A percentile compares a stretch with the other conserved stretches of the same genome.
These are phyloP conservation scores for Ramaria sp. DNA, from an alignment of 768 basidiomycete species.

Conservation along the genomic window DNA sequence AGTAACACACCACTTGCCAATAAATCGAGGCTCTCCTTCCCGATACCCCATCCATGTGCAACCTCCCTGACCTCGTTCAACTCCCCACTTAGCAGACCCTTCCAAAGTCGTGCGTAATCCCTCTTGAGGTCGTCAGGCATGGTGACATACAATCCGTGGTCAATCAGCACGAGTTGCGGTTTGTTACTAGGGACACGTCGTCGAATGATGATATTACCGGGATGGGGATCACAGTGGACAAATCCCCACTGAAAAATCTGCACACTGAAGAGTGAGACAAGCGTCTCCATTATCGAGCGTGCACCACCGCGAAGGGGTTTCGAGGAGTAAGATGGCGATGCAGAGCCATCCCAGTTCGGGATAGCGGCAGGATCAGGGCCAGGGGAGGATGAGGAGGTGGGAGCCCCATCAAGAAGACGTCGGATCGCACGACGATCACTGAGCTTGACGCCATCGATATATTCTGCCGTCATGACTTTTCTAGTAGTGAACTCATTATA, in stretches of 20 bases:
- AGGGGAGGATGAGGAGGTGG: constrained; percentile 6
- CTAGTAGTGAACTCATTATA: constrained; percentile 63
- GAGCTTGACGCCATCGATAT: constrained; percentile 70
- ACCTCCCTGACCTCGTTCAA: constrained; percentile 40
- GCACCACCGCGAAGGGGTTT: constrained; percentile 45
- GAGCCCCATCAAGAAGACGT: constrained; percentile 22
- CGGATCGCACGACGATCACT: constrained; percentile 51
- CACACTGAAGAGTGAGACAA: constrained; percentile 79
- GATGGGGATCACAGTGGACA: constrained; percentile 66
- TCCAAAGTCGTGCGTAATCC: constrained; percentile 76
- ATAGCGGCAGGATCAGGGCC: not conserved
- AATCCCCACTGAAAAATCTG: constrained; percentile 91
- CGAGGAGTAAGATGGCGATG: not conserved
- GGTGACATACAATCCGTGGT: constrained; percentile 84
- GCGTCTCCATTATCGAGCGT: constrained; percentile 66
- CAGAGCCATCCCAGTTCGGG: constrained; percentile 1
- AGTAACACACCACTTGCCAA: constrained; percentile 66
- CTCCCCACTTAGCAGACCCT: constrained; percentile 47
- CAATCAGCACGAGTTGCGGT: constrained; percentile 72
- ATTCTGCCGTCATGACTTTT: constrained; percentile 75
- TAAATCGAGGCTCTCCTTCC: constrained; percentile 45
- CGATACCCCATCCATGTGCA: constrained; percentile 56
- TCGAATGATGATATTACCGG: constrained; percentile 67
- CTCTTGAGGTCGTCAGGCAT: constrained; percentile 55
- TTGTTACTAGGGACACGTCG: constrained; percentile 34